Evolutionary conservation across 2,329 filamentous ascomycete species (phyloP).

Genomic region (Phyllosticta ampelicida): DNA sequence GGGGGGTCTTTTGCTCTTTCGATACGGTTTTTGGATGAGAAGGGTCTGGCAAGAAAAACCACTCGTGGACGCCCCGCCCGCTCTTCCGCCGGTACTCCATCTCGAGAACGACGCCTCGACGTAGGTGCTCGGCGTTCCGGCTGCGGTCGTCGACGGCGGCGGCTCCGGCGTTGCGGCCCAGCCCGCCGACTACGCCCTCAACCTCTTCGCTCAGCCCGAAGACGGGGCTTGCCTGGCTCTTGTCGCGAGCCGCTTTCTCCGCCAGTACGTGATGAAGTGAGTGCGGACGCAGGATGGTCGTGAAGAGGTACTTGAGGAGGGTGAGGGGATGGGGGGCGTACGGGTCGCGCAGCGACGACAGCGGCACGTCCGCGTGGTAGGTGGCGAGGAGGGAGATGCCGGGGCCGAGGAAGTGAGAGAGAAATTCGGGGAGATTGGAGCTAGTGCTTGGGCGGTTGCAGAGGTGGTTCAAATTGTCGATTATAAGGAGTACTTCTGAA

Average conservation of each 20-base stretch:
- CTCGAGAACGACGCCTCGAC: constrained; percentile 59
- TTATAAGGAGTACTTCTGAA: constrained; percentile 60
- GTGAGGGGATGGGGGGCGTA: constrained; percentile 47
- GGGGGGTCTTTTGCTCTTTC: constrained; percentile 29
- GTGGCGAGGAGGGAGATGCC: constrained; percentile 61
- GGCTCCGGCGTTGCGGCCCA: constrained; percentile 39
- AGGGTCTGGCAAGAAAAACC: constrained; percentile 43
- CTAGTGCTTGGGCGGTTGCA: constrained; percentile 39
- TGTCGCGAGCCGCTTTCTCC: constrained; percentile 62
- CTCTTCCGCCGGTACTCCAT: constrained; percentile 81
- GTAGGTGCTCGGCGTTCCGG: neutral
- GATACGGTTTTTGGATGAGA: constrained; percentile 9
- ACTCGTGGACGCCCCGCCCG: constrained; percentile 65
- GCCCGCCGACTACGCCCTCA: constrained; percentile 67
- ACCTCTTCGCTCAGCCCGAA: constrained; percentile 69
- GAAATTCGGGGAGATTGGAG: constrained; percentile 51
- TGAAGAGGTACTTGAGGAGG: constrained; percentile 75
- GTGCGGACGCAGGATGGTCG: constrained; percentile 64
- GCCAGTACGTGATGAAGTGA: constrained; percentile 65
- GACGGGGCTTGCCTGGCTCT: constrained; percentile 61
- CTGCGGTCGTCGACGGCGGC: neutral
- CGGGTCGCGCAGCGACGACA: constrained; percentile 24
- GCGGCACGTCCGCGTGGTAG: constrained; percentile 73
- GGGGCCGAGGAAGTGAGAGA: constrained; percentile 58
- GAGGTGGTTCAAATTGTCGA: constrained; percentile 70